A percentile compares a stretch with the other conserved stretches of the same genome.
phyloP scores from a whole-genome alignment of 805 yeast genomes.

The Saccharomycopsis malanga region DNA sequence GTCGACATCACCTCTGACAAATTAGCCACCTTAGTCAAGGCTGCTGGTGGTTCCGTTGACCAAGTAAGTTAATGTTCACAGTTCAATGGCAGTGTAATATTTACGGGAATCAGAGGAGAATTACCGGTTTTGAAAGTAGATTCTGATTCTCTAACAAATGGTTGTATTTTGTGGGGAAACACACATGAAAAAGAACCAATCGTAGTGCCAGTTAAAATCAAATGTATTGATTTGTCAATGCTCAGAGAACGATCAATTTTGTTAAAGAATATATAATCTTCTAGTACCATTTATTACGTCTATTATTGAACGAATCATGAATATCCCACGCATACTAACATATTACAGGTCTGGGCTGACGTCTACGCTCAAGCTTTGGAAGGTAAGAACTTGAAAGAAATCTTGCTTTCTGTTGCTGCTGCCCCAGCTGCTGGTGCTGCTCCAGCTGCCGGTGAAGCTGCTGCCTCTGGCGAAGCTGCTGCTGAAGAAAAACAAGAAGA shows the following conservation, averaged over 20 bases:
- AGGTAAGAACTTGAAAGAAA: conserved; percentile 66
- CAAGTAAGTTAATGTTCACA: conserved; percentile 27
- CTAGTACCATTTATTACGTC: no score
- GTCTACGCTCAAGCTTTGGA: conserved; percentile 78
- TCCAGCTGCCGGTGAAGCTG: conserved; percentile 41
- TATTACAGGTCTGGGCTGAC: conserved; percentile 71
- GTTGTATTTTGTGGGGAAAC: no score
- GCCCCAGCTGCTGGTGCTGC: conserved; percentile 46
- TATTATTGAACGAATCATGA: no score
- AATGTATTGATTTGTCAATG: no score
- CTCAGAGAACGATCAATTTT: no score
- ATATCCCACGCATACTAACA: no score
- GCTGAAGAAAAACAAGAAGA: conserved; percentile 52
- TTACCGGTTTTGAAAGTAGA: no score
- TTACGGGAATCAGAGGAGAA: no score
- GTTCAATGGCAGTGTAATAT: background rate
- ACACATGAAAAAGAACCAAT: no score
- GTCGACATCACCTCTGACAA: conserved; percentile 84
- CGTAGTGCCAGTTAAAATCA: no score
- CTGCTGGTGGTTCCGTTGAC: conserved; percentile 76
- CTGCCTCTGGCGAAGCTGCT: conserved; percentile 48
- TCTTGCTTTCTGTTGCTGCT: conserved; percentile 49
- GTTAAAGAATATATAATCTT: no score
- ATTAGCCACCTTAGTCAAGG: conserved; percentile 61
- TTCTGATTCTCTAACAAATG: no score